These are phyloP conservation scores for Rhodamnia rubescens DNA, from an alignment of 345 rosid genomes.

Conservation along the genomic window DNA sequence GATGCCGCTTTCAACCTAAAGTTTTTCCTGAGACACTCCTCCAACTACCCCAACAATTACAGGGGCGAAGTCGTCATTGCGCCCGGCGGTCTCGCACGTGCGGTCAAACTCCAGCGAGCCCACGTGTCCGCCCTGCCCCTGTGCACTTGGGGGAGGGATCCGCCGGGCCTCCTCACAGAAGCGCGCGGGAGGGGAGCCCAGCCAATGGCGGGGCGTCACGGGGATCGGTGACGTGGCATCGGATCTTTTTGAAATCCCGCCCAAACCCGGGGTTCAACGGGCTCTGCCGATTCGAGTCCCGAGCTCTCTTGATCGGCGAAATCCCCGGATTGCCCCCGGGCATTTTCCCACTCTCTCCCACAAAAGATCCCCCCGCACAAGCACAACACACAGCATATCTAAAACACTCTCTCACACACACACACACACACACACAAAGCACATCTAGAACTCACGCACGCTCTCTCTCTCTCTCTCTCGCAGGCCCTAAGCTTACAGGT, in stretches of 20 bases:
- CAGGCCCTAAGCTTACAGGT: not conserved
- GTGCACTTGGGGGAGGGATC: too few relatives aligned
- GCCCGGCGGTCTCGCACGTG: not conserved
- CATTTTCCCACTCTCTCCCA: conserved; percentile 5
- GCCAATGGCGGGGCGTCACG: conserved; percentile 3
- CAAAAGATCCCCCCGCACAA: conserved; percentile 3
- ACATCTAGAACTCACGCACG: not conserved
- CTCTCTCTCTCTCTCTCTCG: not conserved
- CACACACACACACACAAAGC: not conserved
- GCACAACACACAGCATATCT: not conserved
- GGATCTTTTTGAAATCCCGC: conserved; percentile 42
- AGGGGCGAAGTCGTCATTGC: not conserved
- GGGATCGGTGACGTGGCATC: conserved; percentile 29
- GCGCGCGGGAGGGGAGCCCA: not conserved
- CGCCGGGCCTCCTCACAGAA: not conserved
- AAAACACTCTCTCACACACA: not conserved
- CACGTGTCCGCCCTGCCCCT: not conserved
- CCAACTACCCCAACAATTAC: not conserved
- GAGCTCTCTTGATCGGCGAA: not conserved
- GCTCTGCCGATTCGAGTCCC: not conserved
- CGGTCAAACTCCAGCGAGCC: not conserved
- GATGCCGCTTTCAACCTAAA: not conserved
- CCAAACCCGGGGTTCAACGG: conserved; percentile 21
- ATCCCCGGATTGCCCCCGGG: not conserved
- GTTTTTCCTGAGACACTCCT: not conserved